Percentiles rank a stretch among this genome's conserved stretches.
Evolutionary conservation across 139 green algal species (phyloP).

Genomic region (Micractinium sp.): DNA sequence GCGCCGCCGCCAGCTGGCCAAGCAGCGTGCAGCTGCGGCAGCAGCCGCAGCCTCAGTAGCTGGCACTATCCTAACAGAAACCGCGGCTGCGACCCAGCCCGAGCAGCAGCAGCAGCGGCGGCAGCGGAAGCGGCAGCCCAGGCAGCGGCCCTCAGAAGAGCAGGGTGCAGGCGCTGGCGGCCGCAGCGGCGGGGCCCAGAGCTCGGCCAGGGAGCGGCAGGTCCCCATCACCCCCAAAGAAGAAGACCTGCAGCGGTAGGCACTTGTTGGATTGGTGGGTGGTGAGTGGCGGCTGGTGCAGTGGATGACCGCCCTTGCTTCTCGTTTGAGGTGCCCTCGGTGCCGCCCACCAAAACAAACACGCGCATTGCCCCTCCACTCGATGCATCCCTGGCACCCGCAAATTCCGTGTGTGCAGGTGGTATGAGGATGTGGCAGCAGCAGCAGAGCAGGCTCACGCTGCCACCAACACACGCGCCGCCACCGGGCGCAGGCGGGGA

Average conservation of each 20-base stretch:
- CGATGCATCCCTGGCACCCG: background rate
- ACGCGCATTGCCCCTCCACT: background rate
- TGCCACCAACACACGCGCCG: background rate
- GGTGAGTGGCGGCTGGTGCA: background rate
- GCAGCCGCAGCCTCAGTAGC: background rate
- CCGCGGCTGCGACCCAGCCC: background rate
- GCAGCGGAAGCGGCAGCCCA: background rate
- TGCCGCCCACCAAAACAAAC: background rate
- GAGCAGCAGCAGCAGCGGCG: background rate
- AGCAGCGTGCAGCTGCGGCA: background rate
- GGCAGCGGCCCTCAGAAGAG: background rate
- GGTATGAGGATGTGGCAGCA: background rate
- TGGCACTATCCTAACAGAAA: background rate
- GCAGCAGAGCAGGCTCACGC: constrained; percentile 12
- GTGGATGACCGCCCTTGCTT: background rate
- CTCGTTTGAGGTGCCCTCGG: background rate
- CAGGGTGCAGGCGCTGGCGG: background rate
- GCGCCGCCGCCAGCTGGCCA: background rate
- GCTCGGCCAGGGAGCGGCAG: background rate
- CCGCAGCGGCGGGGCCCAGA: no score
- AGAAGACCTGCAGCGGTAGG: background rate
- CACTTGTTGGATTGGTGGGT: background rate
- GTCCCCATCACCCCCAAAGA: background rate
- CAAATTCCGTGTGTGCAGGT: background rate
- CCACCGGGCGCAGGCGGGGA: background rate